A percentile compares a stretch with the other conserved stretches of the same genome.
These are phyloP conservation scores for Neurospora sp. DNA, from an alignment of 2,329 filamentous ascomycete species.

Conservation along the genomic window DNA sequence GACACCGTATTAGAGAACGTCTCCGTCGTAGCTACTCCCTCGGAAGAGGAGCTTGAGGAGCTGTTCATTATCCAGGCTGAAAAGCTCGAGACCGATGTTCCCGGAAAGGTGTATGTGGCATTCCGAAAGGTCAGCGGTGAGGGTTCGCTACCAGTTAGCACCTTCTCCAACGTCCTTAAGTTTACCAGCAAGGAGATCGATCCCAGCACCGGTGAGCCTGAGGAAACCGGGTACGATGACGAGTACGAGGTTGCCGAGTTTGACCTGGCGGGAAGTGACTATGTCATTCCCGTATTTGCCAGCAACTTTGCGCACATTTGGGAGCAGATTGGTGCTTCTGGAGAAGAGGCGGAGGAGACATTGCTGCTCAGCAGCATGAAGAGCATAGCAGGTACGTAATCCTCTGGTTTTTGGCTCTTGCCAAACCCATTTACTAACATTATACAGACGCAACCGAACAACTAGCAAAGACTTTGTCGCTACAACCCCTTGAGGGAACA, in stretches of 20 bases:
- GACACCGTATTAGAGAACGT: slow-evolving; percentile 87
- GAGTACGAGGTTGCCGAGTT: slow-evolving; percentile 96
- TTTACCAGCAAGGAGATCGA: slow-evolving; percentile 99
- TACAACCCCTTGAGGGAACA: slow-evolving; percentile 90
- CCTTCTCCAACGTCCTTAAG: slow-evolving; percentile 87
- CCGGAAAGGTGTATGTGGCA: slow-evolving; percentile 88
- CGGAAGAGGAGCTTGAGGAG: slow-evolving; percentile 75
- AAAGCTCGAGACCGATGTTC: slow-evolving; percentile 72
- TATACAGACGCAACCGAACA: slow-evolving; percentile 79
- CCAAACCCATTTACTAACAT: slow-evolving; percentile 12
- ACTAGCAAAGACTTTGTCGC: slow-evolving; percentile 72
- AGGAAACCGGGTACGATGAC: slow-evolving; percentile 88
- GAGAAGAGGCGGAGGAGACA: slow-evolving; percentile 86
- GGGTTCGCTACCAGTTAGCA: slow-evolving; percentile 64
- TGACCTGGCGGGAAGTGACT: slow-evolving; percentile 84
- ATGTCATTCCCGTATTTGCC: slow-evolving; percentile 85
- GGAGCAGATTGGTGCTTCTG: slow-evolving; percentile 83
- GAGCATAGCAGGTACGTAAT: slow-evolving; percentile 73
- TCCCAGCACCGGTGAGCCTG: slow-evolving; percentile 82
- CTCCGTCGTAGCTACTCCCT: slow-evolving; percentile 68
- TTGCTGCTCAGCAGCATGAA: slow-evolving; percentile 79
- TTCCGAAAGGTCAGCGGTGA: slow-evolving; percentile 79
- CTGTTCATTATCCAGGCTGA: slow-evolving; percentile 89
- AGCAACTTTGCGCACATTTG: slow-evolving; percentile 93
- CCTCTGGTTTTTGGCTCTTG: not conserved